Percentiles rank a stretch among this genome's conserved stretches.
Conservation (phyloP, 2,329 filamentous ascomycete species). For the Spiromastix sp. region DNA sequence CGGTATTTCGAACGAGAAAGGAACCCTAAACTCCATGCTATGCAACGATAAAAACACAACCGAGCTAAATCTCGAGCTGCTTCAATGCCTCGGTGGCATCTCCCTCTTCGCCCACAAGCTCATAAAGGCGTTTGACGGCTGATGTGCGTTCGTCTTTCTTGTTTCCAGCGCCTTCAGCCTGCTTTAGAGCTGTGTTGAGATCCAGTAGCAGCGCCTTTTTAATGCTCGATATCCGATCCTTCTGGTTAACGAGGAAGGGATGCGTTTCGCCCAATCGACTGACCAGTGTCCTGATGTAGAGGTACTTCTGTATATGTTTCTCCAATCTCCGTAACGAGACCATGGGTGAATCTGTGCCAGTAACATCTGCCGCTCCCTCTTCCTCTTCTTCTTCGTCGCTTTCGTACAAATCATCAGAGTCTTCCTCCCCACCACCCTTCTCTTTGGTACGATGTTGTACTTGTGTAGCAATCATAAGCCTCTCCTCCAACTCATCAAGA, state of each 20-base stretch:
- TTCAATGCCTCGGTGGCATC: slow-evolving; percentile 51
- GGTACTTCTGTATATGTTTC: slow-evolving; percentile 48
- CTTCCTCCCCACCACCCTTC: slow-evolving; percentile 19
- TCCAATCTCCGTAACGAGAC: slow-evolving; percentile 39
- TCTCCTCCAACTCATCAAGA: slow-evolving; percentile 53
- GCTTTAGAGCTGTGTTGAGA: slow-evolving; percentile 52
- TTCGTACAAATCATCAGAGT: slow-evolving; percentile 17
- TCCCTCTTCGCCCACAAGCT: slow-evolving; percentile 48
- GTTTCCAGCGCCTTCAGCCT: slow-evolving; percentile 29
- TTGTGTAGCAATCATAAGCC: slow-evolving; percentile 54
- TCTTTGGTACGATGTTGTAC: slow-evolving; percentile 14
- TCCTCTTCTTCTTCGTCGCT: slow-evolving; percentile 25
- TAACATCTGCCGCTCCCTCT: slow-evolving; percentile 17
- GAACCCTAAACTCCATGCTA: slow-evolving; percentile 10
- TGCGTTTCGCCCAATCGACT: slow-evolving; percentile 45
- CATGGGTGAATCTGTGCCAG: slow-evolving; percentile 20
- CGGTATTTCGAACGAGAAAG: slow-evolving; percentile 23
- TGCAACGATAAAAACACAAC: background rate
- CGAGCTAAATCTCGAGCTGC: slow-evolving; percentile 25
- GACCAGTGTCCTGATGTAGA: slow-evolving; percentile 43
- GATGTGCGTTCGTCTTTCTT: slow-evolving; percentile 35
- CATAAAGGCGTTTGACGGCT: slow-evolving; percentile 50
- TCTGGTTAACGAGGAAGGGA: slow-evolving; percentile 52
- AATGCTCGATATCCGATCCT: slow-evolving; percentile 45
- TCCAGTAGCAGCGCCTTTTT: slow-evolving; percentile 55